A percentile compares a stretch with the other conserved stretches of the same genome.
These are phyloP conservation scores for Pseudocercospora fijiensis DNA, from an alignment of 2,329 filamentous ascomycete genomes.

Conservation along the genomic window DNA sequence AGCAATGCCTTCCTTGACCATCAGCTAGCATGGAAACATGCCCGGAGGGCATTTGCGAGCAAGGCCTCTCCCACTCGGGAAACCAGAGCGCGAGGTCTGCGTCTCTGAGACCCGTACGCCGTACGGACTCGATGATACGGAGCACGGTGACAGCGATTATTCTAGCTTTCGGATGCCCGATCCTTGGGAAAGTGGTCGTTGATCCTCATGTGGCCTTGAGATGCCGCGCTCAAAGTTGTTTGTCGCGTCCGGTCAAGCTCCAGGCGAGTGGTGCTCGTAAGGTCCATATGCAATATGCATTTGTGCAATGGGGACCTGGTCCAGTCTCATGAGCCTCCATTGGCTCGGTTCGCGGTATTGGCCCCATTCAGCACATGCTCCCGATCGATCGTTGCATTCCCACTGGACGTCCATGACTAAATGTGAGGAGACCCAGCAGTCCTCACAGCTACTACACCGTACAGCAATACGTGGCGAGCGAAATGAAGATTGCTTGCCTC, in stretches of 20 bases:
- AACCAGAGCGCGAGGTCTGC: not conserved
- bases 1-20: not conserved
- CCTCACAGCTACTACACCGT: not conserved
- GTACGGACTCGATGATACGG: no score
- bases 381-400: not conserved
- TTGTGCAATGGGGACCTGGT: not conserved
- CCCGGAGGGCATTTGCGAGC: not conserved
- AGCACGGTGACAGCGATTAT: not conserved
- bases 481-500: not conserved
- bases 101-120: not conserved
- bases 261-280: not conserved
- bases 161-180: slow-evolving; percentile 10
- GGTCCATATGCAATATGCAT: not conserved
- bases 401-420: not conserved
- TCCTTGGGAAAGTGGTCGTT: not conserved
- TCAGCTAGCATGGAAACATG: not conserved
- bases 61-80: not conserved
- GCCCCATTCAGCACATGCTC: slow-evolving; percentile 1
- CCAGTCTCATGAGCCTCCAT: not conserved
- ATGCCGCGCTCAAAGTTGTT: not conserved
- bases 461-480: not conserved
- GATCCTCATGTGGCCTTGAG: slow-evolving; percentile 6
- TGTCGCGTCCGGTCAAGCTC: not conserved
- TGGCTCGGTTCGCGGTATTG: slow-evolving; percentile 2
- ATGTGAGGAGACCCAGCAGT: not conserved